Evolutionary conservation across 352 stramenopile genomes (phyloP), one percentile per base, ranked within the genome.

Genomic region (Phytophthora tubulina): DNA sequence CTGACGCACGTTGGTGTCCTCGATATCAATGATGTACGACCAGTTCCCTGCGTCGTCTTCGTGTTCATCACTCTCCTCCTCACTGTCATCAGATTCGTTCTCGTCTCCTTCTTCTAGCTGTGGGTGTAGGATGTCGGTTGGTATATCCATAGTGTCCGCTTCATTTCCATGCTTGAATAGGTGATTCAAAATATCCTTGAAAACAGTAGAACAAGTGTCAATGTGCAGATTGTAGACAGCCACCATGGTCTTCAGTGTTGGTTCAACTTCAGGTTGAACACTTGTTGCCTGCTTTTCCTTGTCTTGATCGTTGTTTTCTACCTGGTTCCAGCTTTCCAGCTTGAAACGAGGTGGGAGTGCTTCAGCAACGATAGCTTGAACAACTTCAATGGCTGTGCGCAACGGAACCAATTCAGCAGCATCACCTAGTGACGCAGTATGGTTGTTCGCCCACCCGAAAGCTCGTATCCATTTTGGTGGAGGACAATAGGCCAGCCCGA

Each of bases 361-460:
- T 66, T 77, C 63, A 15, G 39, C 9, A n/a, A 67, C 14, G 11
- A 77, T 73, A 15, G 21, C 39, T 50, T 52, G 57, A 8, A 77
- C 6, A 33, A 72, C 38, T 4, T 72, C 21, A 15, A 75, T 46
- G 1, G 59, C 71, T 13, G 41, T 48, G 56, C 50, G 48, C 42
- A 78, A n/a, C 2, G 36, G 14, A 6, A 72, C 13, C 38, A 78
- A 15, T 14, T 74, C 70, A 39, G 27, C 45, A 45, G 27, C 27
- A n/a, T 33, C 27, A 13, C 38, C 55, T 38, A 64, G 35, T 0
- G 38, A 35, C 10, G 30, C 21, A 27, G 17, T 17, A 10, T 65
- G 14, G 10, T 55, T 45, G 3, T 21, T 49, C 7, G 31, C 10
- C 71, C 71, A 78, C 8, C 71, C 71, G 15, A 75, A 78, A 8